These are phyloP conservation scores for Exserohilum rostratum DNA, from an alignment of 2,329 filamentous ascomycete species.

Conservation along the genomic window DNA sequence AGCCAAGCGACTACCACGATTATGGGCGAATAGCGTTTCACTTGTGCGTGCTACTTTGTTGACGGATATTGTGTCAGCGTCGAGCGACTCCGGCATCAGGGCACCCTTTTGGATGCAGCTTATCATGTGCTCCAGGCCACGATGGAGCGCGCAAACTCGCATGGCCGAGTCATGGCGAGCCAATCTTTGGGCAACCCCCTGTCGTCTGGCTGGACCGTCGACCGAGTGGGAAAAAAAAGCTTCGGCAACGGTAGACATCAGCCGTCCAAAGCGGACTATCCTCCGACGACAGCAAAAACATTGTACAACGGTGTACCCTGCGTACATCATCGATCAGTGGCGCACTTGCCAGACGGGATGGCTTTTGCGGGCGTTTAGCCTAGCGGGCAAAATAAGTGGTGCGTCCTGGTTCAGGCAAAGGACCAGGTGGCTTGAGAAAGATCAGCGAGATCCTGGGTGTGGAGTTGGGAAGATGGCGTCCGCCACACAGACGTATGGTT, in stretches of 20 bases:
- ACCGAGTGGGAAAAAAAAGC: slow-evolving; percentile 4
- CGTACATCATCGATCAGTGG: slow-evolving; percentile 31
- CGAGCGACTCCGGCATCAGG: neutral
- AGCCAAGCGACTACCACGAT: slow-evolving; percentile 15
- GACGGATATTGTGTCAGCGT: slow-evolving; percentile 11
- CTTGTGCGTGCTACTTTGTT: slow-evolving; percentile 9
- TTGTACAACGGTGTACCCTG: slow-evolving; percentile 32
- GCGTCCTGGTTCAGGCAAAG: slow-evolving; percentile 34
- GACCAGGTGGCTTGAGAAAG: slow-evolving; percentile 29
- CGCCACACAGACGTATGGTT: slow-evolving; percentile 34
- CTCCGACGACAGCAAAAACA: slow-evolving; percentile 11
- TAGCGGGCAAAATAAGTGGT: slow-evolving; percentile 40
- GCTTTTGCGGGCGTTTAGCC: slow-evolving; percentile 42
- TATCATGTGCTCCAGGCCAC: slow-evolving; percentile 5
- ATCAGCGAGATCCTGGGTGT: slow-evolving; percentile 38
- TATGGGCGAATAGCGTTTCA: slow-evolving; percentile 11
- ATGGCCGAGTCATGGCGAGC: slow-evolving; percentile 13
- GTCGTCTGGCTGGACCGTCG: slow-evolving; percentile 9
- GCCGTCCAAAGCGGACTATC: slow-evolving; percentile 17
- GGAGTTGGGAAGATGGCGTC: slow-evolving; percentile 36
- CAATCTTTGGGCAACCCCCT: neutral
- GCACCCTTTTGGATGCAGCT: slow-evolving; percentile 6
- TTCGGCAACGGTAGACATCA: slow-evolving; percentile 18
- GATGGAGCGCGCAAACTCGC: slow-evolving; percentile 30
- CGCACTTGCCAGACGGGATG: slow-evolving; percentile 43